Base-by-base conservation (phyloP, 805 yeast species). In the Millerozyma acaciae region DNA sequence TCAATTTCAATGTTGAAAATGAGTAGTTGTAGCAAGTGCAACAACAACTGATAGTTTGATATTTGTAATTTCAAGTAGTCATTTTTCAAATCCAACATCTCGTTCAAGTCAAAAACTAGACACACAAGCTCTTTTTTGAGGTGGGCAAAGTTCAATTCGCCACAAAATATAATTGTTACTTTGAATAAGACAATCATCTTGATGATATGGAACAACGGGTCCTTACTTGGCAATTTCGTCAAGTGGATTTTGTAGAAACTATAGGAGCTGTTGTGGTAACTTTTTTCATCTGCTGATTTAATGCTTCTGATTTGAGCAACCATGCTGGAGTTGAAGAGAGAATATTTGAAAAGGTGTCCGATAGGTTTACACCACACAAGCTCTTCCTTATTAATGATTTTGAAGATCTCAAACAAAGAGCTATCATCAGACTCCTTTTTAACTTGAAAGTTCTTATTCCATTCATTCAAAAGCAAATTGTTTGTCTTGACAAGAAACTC, bases 11-110 rank as follows among this genome's bases (percentile, higher is more conserved):
- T 41, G 20, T 48, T 37, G n/a, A 57, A 39, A 35, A 54, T 58
- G 16, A 60, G 35, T 7, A 60, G 34, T 26, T 59, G 64, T 15
- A 60, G 42, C 12, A 60, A 41, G 18, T 55, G 61, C n/a, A 57
- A 60, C 13, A 56, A 41, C 13, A 58, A 32, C 32, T 60, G 62
- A 41, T 51, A 56, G 33, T 60, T 60, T 17, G 60, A 51, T 12
- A 59, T 40, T 31, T 55, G 51, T 6, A 48, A 35, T 35, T 54
- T 50, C 12, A 47, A 38, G 24, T 30, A 26, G 8, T 31, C 35
- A 21, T 33, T 27, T 17, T 37, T 33, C 9, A 21, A 18, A 15
- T 28, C 32, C 25, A 36, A 16, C 17, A 42, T 32, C 8, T 33
- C 25, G 30, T 43, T 52, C 22, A 50, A 40, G 7, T 29, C 35